A percentile compares a stretch with the other conserved stretches of the same genome.
phyloP scores from a whole-genome alignment of 2,329 filamentous ascomycete species.

The Paracorniculantispora psalliotae region DNA sequence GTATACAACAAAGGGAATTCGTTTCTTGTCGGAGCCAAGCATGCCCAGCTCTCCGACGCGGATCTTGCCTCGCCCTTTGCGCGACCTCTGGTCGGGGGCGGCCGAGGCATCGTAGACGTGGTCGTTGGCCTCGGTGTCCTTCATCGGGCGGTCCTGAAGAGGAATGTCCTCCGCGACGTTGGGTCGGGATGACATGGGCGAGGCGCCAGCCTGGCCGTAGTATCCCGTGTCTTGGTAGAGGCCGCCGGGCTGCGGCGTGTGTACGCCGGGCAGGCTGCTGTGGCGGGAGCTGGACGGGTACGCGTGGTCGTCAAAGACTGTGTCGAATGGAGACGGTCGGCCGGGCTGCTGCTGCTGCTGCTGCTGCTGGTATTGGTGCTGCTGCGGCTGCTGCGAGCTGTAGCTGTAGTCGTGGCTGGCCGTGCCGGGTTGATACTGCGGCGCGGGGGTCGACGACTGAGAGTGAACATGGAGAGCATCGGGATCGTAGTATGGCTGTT shows the following conservation, averaged over 20 bases:
- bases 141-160: conserved; percentile 44
- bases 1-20: conserved; percentile 78
- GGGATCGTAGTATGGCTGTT: conserved; percentile 37
- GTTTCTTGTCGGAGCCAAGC: conserved; percentile 50
- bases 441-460: conserved; percentile 32
- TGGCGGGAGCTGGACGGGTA: conserved; percentile 51
- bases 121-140: conserved; percentile 44
- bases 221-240: conserved; percentile 54
- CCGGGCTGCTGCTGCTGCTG: conserved; percentile 11
- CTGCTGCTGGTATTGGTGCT: conserved; percentile 2
- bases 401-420: conserved; percentile 9
- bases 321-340: conserved; percentile 54
- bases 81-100: conserved; percentile 20
- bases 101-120: conserved; percentile 55
- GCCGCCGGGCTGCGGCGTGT: conserved; percentile 29
- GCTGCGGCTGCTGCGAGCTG: conserved; percentile 2
- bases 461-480: conserved; percentile 38
- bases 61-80: conserved; percentile 41
- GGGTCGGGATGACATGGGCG: conserved; percentile 28
- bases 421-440: conserved; percentile 28
- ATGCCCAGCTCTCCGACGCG: conserved; percentile 57
- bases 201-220: conserved; percentile 40
- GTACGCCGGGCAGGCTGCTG: conserved; percentile 32
- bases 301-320: conserved; percentile 62
- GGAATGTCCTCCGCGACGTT: conserved; percentile 51